Evolutionary conservation across 805 yeast species (phyloP).

Genomic region (Cyberlindnera sargentensis): DNA sequence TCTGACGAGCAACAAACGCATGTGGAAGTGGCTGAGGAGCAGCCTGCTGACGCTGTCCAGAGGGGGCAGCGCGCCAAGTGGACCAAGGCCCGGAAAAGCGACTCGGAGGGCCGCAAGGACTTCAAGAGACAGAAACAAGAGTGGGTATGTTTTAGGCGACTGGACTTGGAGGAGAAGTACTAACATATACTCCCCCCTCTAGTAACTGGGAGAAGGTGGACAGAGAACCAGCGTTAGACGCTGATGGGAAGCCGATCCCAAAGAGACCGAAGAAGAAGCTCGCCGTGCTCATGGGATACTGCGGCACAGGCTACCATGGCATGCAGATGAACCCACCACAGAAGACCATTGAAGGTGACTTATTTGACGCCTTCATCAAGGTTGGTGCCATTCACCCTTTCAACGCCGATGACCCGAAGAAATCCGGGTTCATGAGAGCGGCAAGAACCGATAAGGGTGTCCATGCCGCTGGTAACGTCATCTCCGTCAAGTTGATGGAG

Average conservation of each 20-base stretch:
- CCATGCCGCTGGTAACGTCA: conserved; percentile 93
- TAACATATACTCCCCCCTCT: conserved; percentile 2
- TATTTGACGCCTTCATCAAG: conserved; percentile 72
- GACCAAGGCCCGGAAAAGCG: conserved; percentile 23
- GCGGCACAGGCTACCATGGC: conserved; percentile 95
- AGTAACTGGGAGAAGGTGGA: conserved; percentile 16
- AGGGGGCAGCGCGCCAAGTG: conserved; percentile 35
- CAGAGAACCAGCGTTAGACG: conserved; percentile 38
- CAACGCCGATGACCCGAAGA: conserved; percentile 82
- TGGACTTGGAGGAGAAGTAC: background rate
- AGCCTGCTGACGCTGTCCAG: conserved; percentile 33
- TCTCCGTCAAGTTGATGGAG: conserved; percentile 77
- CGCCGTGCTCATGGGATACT: conserved; percentile 86
- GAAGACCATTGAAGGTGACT: conserved; percentile 84
- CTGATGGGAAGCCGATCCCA: conserved; percentile 52
- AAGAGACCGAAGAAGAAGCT: conserved; percentile 84
- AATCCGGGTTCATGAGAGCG: conserved; percentile 80
- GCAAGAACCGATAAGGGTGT: conserved; percentile 94
- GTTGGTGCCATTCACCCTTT: conserved; percentile 88
- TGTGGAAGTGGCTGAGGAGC: conserved; percentile 23
- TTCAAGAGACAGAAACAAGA: conserved; percentile 20
- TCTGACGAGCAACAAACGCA: background rate
- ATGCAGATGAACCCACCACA: conserved; percentile 90
- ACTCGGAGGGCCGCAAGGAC: conserved; percentile 12
- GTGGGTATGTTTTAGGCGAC: conserved; percentile 19